A percentile compares a stretch with the other conserved stretches of the same genome.
Evolutionary conservation across 2,329 filamentous ascomycete genomes (phyloP).

Genomic region (Ceratocystiopsis sp.): DNA sequence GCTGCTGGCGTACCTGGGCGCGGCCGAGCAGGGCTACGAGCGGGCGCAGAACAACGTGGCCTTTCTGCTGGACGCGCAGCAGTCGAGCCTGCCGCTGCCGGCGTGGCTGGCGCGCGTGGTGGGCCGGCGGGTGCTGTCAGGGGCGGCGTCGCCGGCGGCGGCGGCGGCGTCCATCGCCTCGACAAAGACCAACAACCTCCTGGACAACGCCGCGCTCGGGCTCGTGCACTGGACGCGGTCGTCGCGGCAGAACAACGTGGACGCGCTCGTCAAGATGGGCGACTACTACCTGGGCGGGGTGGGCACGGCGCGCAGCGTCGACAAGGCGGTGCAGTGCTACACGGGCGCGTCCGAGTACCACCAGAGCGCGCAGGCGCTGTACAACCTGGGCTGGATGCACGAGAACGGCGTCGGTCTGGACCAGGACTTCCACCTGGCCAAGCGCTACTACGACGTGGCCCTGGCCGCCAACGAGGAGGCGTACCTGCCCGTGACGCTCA

Average conservation of each 20-base stretch:
- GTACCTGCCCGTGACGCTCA: constrained; percentile 81
- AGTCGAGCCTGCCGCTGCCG: constrained; percentile 41
- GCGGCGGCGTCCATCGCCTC: neutral
- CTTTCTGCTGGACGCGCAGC: constrained; percentile 62
- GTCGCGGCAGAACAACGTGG: constrained; percentile 80
- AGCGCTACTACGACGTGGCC: constrained; percentile 87
- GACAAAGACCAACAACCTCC: constrained; percentile 14
- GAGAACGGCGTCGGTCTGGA: constrained; percentile 86
- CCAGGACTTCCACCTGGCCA: constrained; percentile 94
- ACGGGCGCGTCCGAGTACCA: constrained; percentile 80
- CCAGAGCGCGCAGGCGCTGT: constrained; percentile 85
- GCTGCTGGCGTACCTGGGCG: constrained; percentile 67
- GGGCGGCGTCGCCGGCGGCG: neutral
- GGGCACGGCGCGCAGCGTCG: constrained; percentile 51
- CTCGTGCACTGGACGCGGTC: constrained; percentile 92
- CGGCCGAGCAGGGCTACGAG: constrained; percentile 85
- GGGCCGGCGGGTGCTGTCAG: no score
- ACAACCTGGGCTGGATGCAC: constrained; percentile 98
- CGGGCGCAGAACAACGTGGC: constrained; percentile 80
- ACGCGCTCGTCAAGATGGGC: constrained; percentile 93
- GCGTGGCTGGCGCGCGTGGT: constrained; percentile 22
- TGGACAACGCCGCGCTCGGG: constrained; percentile 44
- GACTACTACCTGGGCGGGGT: constrained; percentile 87
- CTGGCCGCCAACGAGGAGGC: constrained; percentile 84
- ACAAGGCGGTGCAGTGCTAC: constrained; percentile 88